phyloP scores from a whole-genome alignment of 768 basidiomycete genomes.

The Boletus eberwhitei region DNA sequence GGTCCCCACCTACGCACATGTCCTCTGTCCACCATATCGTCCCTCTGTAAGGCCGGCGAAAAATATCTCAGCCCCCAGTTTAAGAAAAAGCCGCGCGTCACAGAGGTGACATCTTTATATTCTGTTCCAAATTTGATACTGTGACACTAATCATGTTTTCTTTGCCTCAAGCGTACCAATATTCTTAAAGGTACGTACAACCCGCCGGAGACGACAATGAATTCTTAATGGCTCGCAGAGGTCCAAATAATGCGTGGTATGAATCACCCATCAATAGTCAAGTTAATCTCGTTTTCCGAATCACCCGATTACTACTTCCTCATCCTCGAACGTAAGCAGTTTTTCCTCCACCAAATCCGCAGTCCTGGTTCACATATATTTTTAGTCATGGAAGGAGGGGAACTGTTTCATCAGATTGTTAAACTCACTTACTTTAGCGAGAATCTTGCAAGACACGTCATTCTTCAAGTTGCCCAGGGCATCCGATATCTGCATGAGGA shows the following conservation, averaged over 20 bases:
- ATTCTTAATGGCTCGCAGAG: constrained; percentile 49
- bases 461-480: constrained; percentile 90
- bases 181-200: constrained; percentile 77
- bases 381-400: constrained; percentile 94
- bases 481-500: constrained; percentile 97
- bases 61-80: constrained; percentile 92
- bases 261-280: constrained; percentile 89
- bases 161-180: constrained; percentile 74
- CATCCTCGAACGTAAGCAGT: constrained; percentile 76
- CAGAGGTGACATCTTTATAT: constrained; percentile 68
- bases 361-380: constrained; percentile 9
- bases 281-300: constrained; percentile 89
- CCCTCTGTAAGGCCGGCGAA: constrained; percentile 69
- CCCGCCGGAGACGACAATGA: background rate
- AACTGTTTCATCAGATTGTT: constrained; percentile 98
- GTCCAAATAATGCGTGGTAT: constrained; percentile 98
- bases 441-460: constrained; percentile 94
- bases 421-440: constrained; percentile 99
- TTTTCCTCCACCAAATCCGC: background rate
- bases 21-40: constrained; percentile 21
- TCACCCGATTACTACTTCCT: constrained; percentile 92
- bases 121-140: constrained; percentile 17
- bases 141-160: constrained; percentile 17
- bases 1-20: constrained; percentile 15
- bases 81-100: constrained; percentile 96